Base-by-base conservation (phyloP, 768 basidiomycete genomes). In the Trametes punicea region DNA sequence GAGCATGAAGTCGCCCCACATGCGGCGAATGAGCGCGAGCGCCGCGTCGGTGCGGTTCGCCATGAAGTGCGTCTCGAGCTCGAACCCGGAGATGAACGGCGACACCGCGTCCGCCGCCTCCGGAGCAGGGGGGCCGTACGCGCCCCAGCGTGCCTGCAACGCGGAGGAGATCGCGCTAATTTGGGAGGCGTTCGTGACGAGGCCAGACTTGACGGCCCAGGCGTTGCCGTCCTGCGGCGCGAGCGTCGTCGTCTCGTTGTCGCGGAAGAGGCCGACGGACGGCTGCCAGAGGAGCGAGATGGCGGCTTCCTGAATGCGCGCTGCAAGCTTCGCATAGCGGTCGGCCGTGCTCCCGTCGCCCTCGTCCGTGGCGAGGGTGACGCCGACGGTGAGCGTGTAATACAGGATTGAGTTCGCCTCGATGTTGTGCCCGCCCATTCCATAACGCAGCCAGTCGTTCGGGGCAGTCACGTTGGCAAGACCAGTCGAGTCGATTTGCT, bases 1-100 rank as follows among this genome's bases (percentile, higher is more conserved):
- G 23, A 60, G 58, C 58, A 60, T 60, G 52, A 60, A 60, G 49
- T 60, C 58, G 42, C 42, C 58, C 58, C 58, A 60, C 58, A 60
- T 60, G 25, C 33, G 34, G 13, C 58, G 58, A 16, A 60, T 27
- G 49, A 60, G 58, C 48, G 46, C 21, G 36, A 60, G 58, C 58
- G 58, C 58, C 2, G 53, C 44, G 10, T 6, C 38, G 18, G 58
- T 51, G 48, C 53, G 53, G 49, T 54, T 50, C 58, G 58, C 58
- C 39, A 48, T 30, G 49, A 60, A 55, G 53, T 60, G 58, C 50
- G 51, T 38, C 40, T 60, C 58, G 44, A 60, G 58, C 58, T 60
- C 58, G 49, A 60, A 60, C 9, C 58, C 58, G 10, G 53, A 51
- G 36, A 60, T 51, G 49, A 60, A 60, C 5, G 58, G 58, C n/a